Evolutionary conservation across 2,329 filamentous ascomycete species (phyloP), one percentile per base, ranked within the genome.

Genomic region (Davidsoniella virescens): DNA sequence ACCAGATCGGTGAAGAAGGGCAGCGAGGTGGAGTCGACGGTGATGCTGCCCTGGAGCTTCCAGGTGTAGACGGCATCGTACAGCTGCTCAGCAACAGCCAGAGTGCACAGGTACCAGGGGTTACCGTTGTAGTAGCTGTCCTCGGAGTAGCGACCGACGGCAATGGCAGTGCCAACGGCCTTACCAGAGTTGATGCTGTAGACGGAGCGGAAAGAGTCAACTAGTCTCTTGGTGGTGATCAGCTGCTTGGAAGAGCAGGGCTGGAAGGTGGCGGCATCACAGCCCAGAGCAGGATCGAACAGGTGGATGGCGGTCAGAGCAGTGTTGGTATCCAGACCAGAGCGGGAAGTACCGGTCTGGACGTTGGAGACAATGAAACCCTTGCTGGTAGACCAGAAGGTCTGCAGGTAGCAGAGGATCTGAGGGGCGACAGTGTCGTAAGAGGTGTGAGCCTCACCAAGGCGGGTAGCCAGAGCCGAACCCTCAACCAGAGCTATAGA

Each of bases 61-160:
- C 83, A 90, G 46, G 82, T 77, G 56, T 81, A 80, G 1, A 87
- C 59, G 1, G 85, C 81, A 57, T 84, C 80, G 61, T 87, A 90
- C 2, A 93, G 72, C 60, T 84, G 80, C 63, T 92, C 85, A 2
- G 84, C 86, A 0, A 83, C 83, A 1, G 83, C 84, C 26, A 87
- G 70, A 1, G 82, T 90, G 57, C 74, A 74, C 10, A 90, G 70
- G 58, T 87, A 84, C 85, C 85, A 92, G 1, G 85, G 85, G 62
- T 92, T 87, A 1, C 84, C 84, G 54, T 76, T 76, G 62, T 80
- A 82, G 64, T 90, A 92, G 3, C 70, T 64, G 57, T 93, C 84
- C 61, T 85, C 81, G 0, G 78, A 64, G 59, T 87, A 86, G 53
- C 82, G 69, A 42, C 82, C 82, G 5, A 82, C 67, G 5, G 76